phyloP scores from a whole-genome alignment of 2,329 filamentous ascomycete species.

The Scedosporium aurantiacum region DNA sequence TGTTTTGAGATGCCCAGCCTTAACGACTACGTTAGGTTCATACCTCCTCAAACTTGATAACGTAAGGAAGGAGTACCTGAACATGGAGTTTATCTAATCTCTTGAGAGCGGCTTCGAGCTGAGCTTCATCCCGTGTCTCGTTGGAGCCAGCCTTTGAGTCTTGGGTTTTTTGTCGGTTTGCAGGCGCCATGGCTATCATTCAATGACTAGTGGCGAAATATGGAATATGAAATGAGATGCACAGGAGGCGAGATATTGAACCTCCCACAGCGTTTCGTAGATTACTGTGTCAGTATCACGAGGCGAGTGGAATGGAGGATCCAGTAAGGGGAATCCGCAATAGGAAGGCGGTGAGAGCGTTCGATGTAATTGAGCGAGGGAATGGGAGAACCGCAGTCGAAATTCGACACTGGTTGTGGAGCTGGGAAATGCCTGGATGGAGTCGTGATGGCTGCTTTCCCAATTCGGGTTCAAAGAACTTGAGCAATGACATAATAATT shows the following conservation, averaged over 20 bases:
- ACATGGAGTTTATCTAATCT: slow-evolving; percentile 43
- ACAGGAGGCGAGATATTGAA: neutral
- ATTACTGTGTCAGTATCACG: too few relatives aligned
- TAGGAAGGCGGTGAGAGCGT: neutral
- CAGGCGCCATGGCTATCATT: neutral
- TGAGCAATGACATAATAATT: neutral
- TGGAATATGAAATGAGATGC: neutral
- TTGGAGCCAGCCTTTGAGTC: slow-evolving; percentile 12
- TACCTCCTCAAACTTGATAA: neutral
- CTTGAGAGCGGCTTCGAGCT: slow-evolving; percentile 36
- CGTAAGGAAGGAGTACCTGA: slow-evolving; percentile 26
- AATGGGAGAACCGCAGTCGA: too few relatives aligned
- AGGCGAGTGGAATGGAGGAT: neutral
- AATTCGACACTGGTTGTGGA: neutral
- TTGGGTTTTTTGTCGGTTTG: neutral
- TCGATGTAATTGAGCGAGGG: neutral
- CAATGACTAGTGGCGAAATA: neutral
- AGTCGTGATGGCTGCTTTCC: neutral
- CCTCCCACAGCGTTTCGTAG: too few relatives aligned
- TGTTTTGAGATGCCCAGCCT: slow-evolving; percentile 29
- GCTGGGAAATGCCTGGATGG: neutral
- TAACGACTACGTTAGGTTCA: neutral
- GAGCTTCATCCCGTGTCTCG: slow-evolving; percentile 35
- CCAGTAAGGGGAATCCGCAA: neutral
- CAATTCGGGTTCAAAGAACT: neutral